Evolutionary conservation across 2,329 filamentous ascomycete genomes (phyloP).

Genomic region (Fusarium veterinarium): DNA sequence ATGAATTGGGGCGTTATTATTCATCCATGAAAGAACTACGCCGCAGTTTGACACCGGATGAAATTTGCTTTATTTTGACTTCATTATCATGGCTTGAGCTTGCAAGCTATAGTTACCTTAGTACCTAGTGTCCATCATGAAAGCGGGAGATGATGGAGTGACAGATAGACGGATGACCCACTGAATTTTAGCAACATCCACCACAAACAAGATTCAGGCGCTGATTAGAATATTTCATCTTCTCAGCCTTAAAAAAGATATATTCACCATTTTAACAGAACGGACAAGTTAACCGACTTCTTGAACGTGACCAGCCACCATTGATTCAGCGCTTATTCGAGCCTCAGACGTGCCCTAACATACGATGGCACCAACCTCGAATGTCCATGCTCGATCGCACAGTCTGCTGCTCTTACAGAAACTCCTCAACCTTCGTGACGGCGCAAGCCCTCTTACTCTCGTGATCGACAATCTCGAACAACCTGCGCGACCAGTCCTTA

Average conservation of each 20-base stretch:
- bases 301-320: too few relatives aligned
- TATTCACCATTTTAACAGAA: neutral
- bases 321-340: neutral
- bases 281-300: neutral
- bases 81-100: neutral
- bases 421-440: constrained; percentile 80
- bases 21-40: neutral
- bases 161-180: constrained; percentile 20
- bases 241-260: neutral
- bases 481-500: constrained; percentile 74
- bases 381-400: constrained; percentile 81
- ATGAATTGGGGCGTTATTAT: neutral
- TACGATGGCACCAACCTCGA: constrained; percentile 66
- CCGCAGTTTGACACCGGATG: neutral
- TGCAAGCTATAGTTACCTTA: neutral
- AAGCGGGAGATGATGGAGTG: neutral
- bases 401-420: constrained; percentile 86
- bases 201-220: constrained; percentile 16
- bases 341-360: neutral
- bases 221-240: constrained; percentile 8
- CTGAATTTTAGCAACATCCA: constrained; percentile 35
- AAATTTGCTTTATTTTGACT: neutral
- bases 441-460: constrained; percentile 86
- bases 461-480: constrained; percentile 89
- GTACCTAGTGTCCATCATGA: neutral